Percentiles rank a stretch among this genome's conserved stretches.
phyloP scores from a whole-genome alignment of 2,329 filamentous ascomycete species.

The Sporothrix dimorphospora region DNA sequence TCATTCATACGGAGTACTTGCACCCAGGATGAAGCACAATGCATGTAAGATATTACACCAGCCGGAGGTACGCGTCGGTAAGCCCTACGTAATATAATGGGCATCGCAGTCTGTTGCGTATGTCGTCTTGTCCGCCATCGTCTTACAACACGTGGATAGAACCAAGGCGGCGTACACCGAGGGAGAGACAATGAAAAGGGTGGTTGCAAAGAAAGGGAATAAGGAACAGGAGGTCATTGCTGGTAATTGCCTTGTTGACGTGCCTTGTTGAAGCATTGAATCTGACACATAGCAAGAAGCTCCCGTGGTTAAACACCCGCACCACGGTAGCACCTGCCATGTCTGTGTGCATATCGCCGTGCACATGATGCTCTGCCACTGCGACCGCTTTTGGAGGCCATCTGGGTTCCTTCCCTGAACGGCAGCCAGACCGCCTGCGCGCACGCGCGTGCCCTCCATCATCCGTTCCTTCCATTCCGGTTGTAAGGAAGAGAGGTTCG shows the following conservation, averaged over 20 bases:
- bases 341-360: constrained; percentile 7
- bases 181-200: background rate
- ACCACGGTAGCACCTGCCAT: background rate
- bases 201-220: background rate
- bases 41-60: background rate
- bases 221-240: background rate
- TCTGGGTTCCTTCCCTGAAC: background rate
- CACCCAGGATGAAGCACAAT: background rate
- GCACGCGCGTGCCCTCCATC: background rate
- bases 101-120: background rate
- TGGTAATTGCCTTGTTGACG: background rate
- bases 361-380: constrained; percentile 38
- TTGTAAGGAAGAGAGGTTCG: background rate
- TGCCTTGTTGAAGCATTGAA: background rate
- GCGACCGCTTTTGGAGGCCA: constrained; percentile 33
- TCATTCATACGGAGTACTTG: background rate
- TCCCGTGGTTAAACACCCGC: background rate
- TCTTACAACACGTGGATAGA: background rate
- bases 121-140: background rate
- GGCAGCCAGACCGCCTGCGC: background rate
- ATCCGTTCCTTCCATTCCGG: background rate
- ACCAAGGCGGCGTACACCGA: constrained; percentile 4
- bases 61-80: background rate
- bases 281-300: background rate
- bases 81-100: background rate